Percentiles rank a stretch among this genome's conserved stretches.
These are phyloP conservation scores for Didymosphaeria variabile DNA, from an alignment of 2,329 filamentous ascomycete genomes.

Conservation along the genomic window DNA sequence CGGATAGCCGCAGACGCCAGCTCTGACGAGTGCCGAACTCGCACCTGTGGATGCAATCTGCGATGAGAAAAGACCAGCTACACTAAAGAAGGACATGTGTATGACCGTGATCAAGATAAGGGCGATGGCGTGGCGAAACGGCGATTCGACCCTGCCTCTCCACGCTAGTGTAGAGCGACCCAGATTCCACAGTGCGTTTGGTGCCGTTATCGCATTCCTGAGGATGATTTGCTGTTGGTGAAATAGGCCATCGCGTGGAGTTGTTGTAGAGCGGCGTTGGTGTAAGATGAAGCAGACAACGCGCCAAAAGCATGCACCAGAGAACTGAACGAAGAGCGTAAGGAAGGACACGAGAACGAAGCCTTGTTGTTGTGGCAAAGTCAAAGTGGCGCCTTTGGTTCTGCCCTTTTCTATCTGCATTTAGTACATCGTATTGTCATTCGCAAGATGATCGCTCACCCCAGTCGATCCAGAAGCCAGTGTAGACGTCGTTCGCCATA, in stretches of 20 bases:
- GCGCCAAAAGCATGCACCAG: constrained; percentile 32
- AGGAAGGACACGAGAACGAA: constrained; percentile 31
- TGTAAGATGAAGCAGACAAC: constrained; percentile 33
- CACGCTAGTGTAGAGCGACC: constrained; percentile 22
- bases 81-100: constrained; percentile 27
- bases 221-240: constrained; percentile 37
- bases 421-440: background rate
- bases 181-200: constrained; percentile 28
- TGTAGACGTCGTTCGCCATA: constrained; percentile 20
- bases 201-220: constrained; percentile 31
- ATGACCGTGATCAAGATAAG: constrained; percentile 21
- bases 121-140: constrained; percentile 19
- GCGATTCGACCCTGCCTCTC: constrained; percentile 22
- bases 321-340: constrained; percentile 31
- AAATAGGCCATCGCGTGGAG: constrained; percentile 27
- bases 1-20: constrained; percentile 24
- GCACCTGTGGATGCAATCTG: constrained; percentile 23
- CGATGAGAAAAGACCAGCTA: constrained; percentile 29
- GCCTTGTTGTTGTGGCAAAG: constrained; percentile 24
- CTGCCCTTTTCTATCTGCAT: constrained; percentile 23
- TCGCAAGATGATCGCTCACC: constrained; percentile 10
- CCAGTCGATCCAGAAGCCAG: constrained; percentile 30
- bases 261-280: constrained; percentile 27
- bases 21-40: constrained; percentile 23
- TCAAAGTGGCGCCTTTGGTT: constrained; percentile 28